Percentiles rank a stretch among this genome's conserved stretches.
Evolutionary conservation across 2,329 filamentous ascomycete genomes (phyloP).

Genomic region (Pyrenochaeta sp.): DNA sequence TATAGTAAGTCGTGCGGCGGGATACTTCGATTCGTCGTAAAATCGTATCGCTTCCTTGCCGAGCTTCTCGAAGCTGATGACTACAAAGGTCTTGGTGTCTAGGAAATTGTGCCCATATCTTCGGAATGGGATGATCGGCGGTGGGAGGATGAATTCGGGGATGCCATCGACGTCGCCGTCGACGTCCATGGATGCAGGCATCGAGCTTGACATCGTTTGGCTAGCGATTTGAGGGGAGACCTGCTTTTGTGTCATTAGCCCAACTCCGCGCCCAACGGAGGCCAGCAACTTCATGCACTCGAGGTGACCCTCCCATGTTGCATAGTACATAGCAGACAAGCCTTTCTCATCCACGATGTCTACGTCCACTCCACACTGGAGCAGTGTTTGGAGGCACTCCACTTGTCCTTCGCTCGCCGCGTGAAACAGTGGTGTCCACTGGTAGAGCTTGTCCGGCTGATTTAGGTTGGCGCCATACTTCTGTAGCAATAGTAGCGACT

Average conservation of each 20-base stretch:
- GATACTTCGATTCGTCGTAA: conserved; percentile 96
- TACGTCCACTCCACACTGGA: conserved; percentile 80
- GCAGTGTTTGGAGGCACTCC: conserved; percentile 80
- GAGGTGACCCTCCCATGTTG: conserved; percentile 95
- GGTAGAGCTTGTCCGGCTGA: conserved; percentile 93
- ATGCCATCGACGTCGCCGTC: conserved; percentile 85
- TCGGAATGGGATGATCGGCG: conserved; percentile 92
- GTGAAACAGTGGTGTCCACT: conserved; percentile 96
- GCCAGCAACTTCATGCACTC: conserved; percentile 91
- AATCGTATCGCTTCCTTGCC: conserved; percentile 84
- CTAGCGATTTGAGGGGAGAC: conserved; percentile 54
- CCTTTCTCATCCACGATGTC: conserved; percentile 90
- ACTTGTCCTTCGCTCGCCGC: conserved; percentile 96
- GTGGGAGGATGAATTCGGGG: conserved; percentile 87
- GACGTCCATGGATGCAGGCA: conserved; percentile 60
- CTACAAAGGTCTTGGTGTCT: conserved; percentile 95
- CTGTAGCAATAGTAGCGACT: conserved; percentile 81
- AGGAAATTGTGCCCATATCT: conserved; percentile 98
- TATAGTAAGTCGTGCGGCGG: conserved; percentile 91
- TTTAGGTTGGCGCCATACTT: conserved; percentile 89
- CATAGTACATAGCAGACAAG: conserved; percentile 96
- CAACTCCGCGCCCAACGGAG: conserved; percentile 55
- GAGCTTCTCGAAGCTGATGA: conserved; percentile 84
- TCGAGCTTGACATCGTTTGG: conserved; percentile 44
- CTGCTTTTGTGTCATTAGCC: conserved; percentile 42